Evolutionary conservation across 805 yeast genomes (phyloP).

Genomic region (Sugiyamaella marilandica): DNA sequence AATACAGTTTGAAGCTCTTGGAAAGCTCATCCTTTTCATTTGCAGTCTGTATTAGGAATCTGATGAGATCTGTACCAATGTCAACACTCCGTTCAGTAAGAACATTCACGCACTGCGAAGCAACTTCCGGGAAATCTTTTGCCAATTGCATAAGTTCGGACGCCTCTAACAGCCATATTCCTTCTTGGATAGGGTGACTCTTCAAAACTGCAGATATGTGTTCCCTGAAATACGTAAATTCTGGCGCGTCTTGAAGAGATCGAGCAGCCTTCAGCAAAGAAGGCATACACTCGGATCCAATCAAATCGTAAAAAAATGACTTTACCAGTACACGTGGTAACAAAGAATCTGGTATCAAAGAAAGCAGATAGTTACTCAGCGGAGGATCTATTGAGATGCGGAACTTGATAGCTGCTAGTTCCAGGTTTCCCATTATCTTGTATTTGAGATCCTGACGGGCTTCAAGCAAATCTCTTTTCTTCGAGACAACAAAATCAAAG

Average conservation of each 20-base stretch:
- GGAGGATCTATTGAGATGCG: not conserved
- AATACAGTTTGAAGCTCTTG: not conserved
- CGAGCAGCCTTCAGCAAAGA: not conserved
- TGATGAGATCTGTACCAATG: no score
- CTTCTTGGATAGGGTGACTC: not conserved
- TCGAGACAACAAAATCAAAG: slow-evolving; percentile 14
- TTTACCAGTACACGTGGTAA: not conserved
- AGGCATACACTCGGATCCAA: not conserved
- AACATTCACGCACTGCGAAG: not conserved
- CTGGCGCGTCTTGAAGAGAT: not conserved
- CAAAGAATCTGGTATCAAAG: not conserved
- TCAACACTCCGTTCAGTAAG: not conserved
- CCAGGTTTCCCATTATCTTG: slow-evolving; percentile 6
- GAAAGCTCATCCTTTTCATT: no score
- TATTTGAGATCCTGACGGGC: slow-evolving; percentile 6
- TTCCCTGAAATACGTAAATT: not conserved
- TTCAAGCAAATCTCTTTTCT: not conserved
- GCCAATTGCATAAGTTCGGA: not conserved
- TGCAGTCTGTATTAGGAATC: no score
- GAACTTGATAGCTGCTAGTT: slow-evolving; percentile 13
- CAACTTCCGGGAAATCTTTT: not conserved
- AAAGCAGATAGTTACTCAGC: not conserved
- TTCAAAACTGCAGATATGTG: not conserved
- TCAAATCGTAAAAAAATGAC: not conserved
- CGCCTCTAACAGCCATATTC: not conserved